A percentile compares a stretch with the other conserved stretches of the same genome.
Conservation (phyloP, 768 basidiomycete genomes). For the Lactarius hatsudake region DNA sequence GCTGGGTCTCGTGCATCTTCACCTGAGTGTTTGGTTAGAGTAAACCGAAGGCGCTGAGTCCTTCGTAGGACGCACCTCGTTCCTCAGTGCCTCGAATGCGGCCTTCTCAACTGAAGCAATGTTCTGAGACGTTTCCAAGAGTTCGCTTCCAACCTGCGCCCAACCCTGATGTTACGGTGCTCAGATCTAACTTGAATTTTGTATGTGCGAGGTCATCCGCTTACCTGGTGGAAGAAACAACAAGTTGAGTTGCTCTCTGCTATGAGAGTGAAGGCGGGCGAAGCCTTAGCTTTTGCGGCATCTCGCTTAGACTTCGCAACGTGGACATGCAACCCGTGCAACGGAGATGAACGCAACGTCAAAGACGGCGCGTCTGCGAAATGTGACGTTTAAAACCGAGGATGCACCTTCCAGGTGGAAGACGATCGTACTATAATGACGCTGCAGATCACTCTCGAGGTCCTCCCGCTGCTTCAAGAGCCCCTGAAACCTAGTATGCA, state of each 20-base stretch:
- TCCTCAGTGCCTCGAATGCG: slow-evolving; percentile 66
- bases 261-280: slow-evolving; percentile 53
- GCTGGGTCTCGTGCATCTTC: slow-evolving; percentile 47
- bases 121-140: slow-evolving; percentile 53
- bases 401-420: background rate
- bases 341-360: slow-evolving; percentile 64
- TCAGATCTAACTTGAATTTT: slow-evolving; percentile 7
- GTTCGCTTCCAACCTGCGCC: slow-evolving; percentile 68
- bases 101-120: slow-evolving; percentile 63
- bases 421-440: slow-evolving; percentile 46
- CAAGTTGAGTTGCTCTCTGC: slow-evolving; percentile 64
- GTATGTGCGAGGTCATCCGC: slow-evolving; percentile 14
- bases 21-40: slow-evolving; percentile 46
- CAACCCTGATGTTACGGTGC: slow-evolving; percentile 51
- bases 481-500: slow-evolving; percentile 49
- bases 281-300: slow-evolving; percentile 44
- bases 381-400: background rate
- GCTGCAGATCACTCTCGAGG: slow-evolving; percentile 56
- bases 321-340: slow-evolving; percentile 75
- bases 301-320: slow-evolving; percentile 64
- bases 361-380: slow-evolving; percentile 64
- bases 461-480: slow-evolving; percentile 46
- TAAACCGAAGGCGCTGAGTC: background rate
- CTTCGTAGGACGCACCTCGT: slow-evolving; percentile 47
- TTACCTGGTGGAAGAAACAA: slow-evolving; percentile 64